Base-by-base conservation (phyloP, 2,329 filamentous ascomycete genomes). In the Calonectria pseudoturangicola region DNA sequence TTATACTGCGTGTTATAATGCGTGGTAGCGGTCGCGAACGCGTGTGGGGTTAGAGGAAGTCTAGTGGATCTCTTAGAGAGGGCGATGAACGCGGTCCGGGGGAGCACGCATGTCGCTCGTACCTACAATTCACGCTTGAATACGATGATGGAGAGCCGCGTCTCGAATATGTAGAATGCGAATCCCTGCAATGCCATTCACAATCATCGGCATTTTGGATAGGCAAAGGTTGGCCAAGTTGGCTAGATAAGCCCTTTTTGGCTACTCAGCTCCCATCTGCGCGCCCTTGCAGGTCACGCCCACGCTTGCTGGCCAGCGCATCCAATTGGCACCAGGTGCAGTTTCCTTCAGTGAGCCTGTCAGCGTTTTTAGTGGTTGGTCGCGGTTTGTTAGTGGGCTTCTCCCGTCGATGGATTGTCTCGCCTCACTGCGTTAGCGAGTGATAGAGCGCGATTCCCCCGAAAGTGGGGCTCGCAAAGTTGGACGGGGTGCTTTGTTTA, bases 401-500 rank as follows among this genome's bases (percentile, higher is more conserved):
- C 25, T 50, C 28, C 51, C 50, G 28, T 45, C 25, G 13, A 39
- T 68, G 56, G 64, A 56, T 63, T 56, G 56, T 27, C 56, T 56
- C 51, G 21, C 54, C 39, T 30, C 36, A n/a, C 15, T 50, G 15
- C n/a, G 51, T 21, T 33, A 62, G 65, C 65, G 64, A 72, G 66
- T 72, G 15, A 27, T 18, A 18, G 50, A n/a, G 33, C 66, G 51
- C 48, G 41, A 66, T 60, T 41, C 43, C 51, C 3, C 25, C 6
- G 51, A 64, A 39, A 51, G 68, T 68, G 71, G 71, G 27, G 27
- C 64, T 10, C n/a, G 18, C 25, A 33, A 62, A 50, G 65, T n/a
- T n/a, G 21, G 30, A 36, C 9, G 28, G 62, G 62, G 13, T 39
- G 74, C 74, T 83, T 83, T 83, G 82, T 83, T 83, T 83, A 83